Base-by-base conservation (phyloP, 2,329 filamentous ascomycete genomes). In the Fusarium sp. region DNA sequence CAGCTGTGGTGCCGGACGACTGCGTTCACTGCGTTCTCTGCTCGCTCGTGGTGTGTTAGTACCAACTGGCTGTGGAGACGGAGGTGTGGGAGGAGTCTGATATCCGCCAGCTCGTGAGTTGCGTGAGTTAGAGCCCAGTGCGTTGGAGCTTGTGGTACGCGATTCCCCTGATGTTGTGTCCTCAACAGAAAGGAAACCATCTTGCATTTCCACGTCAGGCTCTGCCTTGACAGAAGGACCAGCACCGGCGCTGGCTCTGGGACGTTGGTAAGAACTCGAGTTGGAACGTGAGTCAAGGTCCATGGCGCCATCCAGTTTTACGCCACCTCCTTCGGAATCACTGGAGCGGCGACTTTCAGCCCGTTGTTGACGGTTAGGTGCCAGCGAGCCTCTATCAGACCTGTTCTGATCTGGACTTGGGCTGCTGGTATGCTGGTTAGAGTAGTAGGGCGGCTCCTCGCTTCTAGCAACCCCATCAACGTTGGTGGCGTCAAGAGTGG, bases 321-420 rank as follows among this genome's bases (percentile, higher is more conserved):
- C 85, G 30, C 84, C 85, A 30, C 84, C 85, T 45, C 82, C 79
- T 34, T 81, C 78, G 1, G 79, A 82, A 59, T 83, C 80, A 64
- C 78, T 81, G 27, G 78, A 79, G 32, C 78, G 76, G 45, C 75
- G 79, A 28, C 75, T 75, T 14, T 62, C 54, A 11, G 60, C 69
- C 12, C 60, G 23, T 46, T 51, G 64, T 11, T 50, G 57, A 13
- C 37, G 58, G 16, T 28, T 43, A 18, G 68, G 48, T 30, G 42
- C 50, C 40, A 16, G 47, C 4, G 43, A 50, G 16, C 42, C 25
- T 23, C 40, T 32, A 25, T 45, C 42, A 34, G 48, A 42, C 41
- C 37, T 45, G 32, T 51, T 32, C 28, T 62, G 50, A 16, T 27
- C 41, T 7, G 48, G 46, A 32, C 20, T 41, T 18, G 34, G 28